Conservation (phyloP, 2,329 filamentous ascomycete species). For the Nectriaceae sp. region DNA sequence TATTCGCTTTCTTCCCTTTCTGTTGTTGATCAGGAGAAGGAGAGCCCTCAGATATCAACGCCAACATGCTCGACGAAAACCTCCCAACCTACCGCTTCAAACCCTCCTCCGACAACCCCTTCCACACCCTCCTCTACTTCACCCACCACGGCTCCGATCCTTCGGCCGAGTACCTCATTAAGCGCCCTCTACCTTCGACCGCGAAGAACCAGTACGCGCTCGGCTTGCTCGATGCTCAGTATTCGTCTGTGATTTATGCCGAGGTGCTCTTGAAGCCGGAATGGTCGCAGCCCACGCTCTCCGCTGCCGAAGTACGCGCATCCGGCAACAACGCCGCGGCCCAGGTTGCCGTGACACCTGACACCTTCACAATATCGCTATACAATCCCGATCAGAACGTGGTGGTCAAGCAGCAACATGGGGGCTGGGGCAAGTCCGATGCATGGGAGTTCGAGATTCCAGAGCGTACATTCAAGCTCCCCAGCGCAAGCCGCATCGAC, state of each 20-base stretch:
- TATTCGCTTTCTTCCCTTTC: not conserved
- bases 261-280: slow-evolving; percentile 84
- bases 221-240: slow-evolving; percentile 80
- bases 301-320: slow-evolving; percentile 76
- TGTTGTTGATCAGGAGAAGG: slow-evolving; percentile 3
- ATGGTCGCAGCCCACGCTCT: slow-evolving; percentile 82
- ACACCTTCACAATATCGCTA: slow-evolving; percentile 79
- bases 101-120: slow-evolving; percentile 52
- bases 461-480: slow-evolving; percentile 77
- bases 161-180: slow-evolving; percentile 76
- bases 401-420: slow-evolving; percentile 67
- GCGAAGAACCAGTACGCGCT: slow-evolving; percentile 84
- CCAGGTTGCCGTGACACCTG: slow-evolving; percentile 71
- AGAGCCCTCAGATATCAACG: no score
- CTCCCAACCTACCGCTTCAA: slow-evolving; percentile 72
- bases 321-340: slow-evolving; percentile 65
- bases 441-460: slow-evolving; percentile 94
- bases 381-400: slow-evolving; percentile 93
- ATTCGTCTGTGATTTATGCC: slow-evolving; percentile 79
- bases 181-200: slow-evolving; percentile 67
- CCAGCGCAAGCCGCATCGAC: slow-evolving; percentile 78
- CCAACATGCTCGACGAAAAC: slow-evolving; percentile 84
- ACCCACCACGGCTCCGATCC: slow-evolving; percentile 79
- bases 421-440: slow-evolving; percentile 77
- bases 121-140: slow-evolving; percentile 60